A percentile compares a stretch with the other conserved stretches of the same genome.
These are phyloP conservation scores for Leptomonas seymouri DNA, from an alignment of 208 protist genomes.

Conservation along the genomic window DNA sequence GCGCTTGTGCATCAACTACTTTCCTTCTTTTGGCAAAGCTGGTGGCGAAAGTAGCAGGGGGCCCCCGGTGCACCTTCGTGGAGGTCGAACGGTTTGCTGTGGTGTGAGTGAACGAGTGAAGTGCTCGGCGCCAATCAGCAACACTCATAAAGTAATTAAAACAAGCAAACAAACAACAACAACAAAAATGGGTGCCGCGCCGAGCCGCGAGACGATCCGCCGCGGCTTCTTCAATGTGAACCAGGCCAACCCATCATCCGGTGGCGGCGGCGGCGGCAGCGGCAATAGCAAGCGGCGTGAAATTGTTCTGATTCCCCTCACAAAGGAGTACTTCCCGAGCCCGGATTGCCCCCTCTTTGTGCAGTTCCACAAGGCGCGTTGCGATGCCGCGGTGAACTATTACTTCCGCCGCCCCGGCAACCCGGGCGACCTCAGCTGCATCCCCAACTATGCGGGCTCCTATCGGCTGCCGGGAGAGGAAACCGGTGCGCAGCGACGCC, in stretches of 20 bases:
- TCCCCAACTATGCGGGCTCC: slow-evolving; percentile 61
- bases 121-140: too few species aligned
- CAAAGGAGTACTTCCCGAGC: slow-evolving; percentile 74
- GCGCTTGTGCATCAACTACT: too few species aligned
- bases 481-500: slow-evolving; percentile 18
- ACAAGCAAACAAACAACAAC: too few species aligned
- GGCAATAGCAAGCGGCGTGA: slow-evolving; percentile 47
- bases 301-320: slow-evolving; percentile 82
- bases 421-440: slow-evolving; percentile 73
- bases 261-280: slow-evolving; percentile 10
- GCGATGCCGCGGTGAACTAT: slow-evolving; percentile 84
- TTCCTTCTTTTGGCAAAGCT: too few species aligned
- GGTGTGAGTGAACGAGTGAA: too few species aligned
- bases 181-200: slow-evolving; percentile 64
- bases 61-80: too few species aligned
- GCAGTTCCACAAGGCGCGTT: slow-evolving; percentile 82
- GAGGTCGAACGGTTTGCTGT: too few species aligned
- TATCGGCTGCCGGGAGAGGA: slow-evolving; percentile 35
- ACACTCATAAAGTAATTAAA: too few species aligned
- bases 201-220: slow-evolving; percentile 71
- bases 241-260: slow-evolving; percentile 19
- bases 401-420: slow-evolving; percentile 82
- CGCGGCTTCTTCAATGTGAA: slow-evolving; percentile 60
- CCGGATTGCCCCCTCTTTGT: slow-evolving; percentile 82
- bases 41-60: too few species aligned